Base-by-base conservation (phyloP, 164 flowering plant genomes). In the Nymphaea thermarum region DNA sequence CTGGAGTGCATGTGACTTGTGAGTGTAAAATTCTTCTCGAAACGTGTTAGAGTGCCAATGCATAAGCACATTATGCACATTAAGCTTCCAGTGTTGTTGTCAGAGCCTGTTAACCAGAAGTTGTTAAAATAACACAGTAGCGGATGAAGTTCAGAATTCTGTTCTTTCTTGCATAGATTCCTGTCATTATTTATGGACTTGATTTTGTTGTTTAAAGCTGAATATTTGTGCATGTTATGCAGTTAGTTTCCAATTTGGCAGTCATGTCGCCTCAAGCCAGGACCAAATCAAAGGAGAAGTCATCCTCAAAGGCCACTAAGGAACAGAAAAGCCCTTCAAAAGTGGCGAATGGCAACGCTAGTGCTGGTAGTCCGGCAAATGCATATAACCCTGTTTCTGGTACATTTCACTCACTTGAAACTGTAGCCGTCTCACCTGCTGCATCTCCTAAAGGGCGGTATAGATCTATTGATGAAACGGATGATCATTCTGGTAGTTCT, bases 261-360 rank as follows among this genome's bases (percentile, higher is more conserved):
- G 5, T 5, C 64, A 88, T 93, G 98, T 87, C 97, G 80, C 94
- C 95, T 63, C 89, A 89, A 66, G 77, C 93, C 15, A 92, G 76
- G 71, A 86, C 96, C 12, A 90, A 89, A 79, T 80, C 86, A 63
- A 93, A 86, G 80, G 90, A 85, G 44, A 87, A 86, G 79, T 55
- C 80, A 15, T 62, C 81, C 62, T 67, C 75, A 74, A 87, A 71
- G 79, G 80, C 77, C 42, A 76, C 77, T 66, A 89, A 87, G 73
- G 96, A 91, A 66, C 83, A 77, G 69, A 94, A 88, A 80, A 77
- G 84, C 67, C 73, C 88, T 51, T 59, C 80, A 51, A 89, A 91
- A 81, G 2, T 87, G 51, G 83, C 75, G 36, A 73, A 84, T 66
- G 74, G 73, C 41, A 87, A 71, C 76, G 69, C 82, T 5, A 80